Base-by-base conservation (phyloP, 805 yeast genomes). In the Kodamaea fukazawae region DNA sequence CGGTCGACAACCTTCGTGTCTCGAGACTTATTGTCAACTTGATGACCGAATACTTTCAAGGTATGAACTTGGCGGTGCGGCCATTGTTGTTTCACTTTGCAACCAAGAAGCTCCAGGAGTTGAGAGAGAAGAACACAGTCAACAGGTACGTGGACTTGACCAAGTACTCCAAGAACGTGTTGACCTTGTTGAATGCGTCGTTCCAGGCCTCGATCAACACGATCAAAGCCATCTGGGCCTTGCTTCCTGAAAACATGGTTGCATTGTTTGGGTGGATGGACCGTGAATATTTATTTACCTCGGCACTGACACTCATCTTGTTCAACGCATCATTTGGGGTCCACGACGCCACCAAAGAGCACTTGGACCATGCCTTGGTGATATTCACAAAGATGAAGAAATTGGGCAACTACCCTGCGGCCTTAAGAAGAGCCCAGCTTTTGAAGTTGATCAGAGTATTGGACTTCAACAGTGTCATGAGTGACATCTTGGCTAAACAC, bases 241-340 rank as follows among this genome's bases (percentile, higher is more conserved):
- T 85, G 34, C 67, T 81, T 55, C 86, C 85, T 0, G 85, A 81
- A 41, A 83, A 83, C 48, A 82, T 83, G 88, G 81, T 85, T n/a
- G 91, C 95, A 0, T 60, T 84, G 32, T 85, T 85, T 62, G 93
- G 95, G 2, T 85, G 86, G 69, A 84, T 85, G 91, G 95, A 85
- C 55, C 70, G 95, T 50, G 95, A 85, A 53, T 85, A 85, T 54
- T 63, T 85, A 16, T 85, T 83, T 57, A 84, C 89, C 0, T 78
- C 90, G 0, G 79, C 90, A 3, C 83, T 86, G 4, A 84, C 93
- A 0, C 61, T 84, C 34, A 77, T 84, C 11, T 65, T 85, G 30
- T 84, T 83, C 57, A 85, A 82, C 55, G 81, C 88, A 1, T 82
- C 93, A 0, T 85, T 85, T 63, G 95, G 95, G 6, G 83, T 84